Evolutionary conservation across 495 filamentous ascomycete genomes (phyloP).

Genomic region (Trichocladium antarcticum): DNA sequence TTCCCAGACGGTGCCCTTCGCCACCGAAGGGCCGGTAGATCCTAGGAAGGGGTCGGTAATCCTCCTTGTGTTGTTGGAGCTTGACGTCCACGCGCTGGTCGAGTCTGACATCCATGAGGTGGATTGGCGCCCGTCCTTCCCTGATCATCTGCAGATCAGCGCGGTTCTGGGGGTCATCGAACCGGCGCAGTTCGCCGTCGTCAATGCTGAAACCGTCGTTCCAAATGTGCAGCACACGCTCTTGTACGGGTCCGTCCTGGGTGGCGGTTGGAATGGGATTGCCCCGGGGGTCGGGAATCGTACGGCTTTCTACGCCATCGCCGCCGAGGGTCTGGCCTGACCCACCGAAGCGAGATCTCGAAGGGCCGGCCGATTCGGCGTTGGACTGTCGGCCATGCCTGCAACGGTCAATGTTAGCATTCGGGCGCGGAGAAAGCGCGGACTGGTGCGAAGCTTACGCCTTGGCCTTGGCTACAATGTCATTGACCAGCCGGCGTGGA

Average conservation of each 20-base stretch:
- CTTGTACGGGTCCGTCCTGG: constrained; percentile 35
- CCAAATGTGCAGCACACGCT: constrained; percentile 80
- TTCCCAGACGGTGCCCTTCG: constrained; percentile 76
- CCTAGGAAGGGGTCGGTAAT: constrained; percentile 71
- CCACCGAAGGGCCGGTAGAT: constrained; percentile 82
- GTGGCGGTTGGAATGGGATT: constrained; percentile 25
- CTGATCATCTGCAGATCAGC: constrained; percentile 75
- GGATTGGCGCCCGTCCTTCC: constrained; percentile 72
- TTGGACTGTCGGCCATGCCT: constrained; percentile 44
- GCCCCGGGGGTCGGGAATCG: constrained; percentile 54
- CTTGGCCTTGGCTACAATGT: constrained; percentile 74
- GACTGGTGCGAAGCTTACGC: constrained; percentile 42
- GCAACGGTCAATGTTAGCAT: constrained; percentile 7
- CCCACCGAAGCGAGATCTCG: constrained; percentile 57
- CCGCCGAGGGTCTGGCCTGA: constrained; percentile 79
- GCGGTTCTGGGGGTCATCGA: constrained; percentile 78
- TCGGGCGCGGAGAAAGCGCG: not conserved
- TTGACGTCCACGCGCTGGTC: constrained; percentile 87
- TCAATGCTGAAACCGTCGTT: constrained; percentile 89
- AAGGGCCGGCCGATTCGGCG: constrained; percentile 43
- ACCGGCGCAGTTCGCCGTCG: constrained; percentile 79
- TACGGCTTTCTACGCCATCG: constrained; percentile 67
- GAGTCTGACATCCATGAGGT: constrained; percentile 74
- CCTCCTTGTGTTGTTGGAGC: constrained; percentile 73
- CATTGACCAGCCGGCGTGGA: constrained; percentile 54